Percentiles rank a stretch among this genome's conserved stretches.
Evolutionary conservation across 2,329 filamentous ascomycete genomes (phyloP).

Genomic region (Aspergillus unguis): DNA sequence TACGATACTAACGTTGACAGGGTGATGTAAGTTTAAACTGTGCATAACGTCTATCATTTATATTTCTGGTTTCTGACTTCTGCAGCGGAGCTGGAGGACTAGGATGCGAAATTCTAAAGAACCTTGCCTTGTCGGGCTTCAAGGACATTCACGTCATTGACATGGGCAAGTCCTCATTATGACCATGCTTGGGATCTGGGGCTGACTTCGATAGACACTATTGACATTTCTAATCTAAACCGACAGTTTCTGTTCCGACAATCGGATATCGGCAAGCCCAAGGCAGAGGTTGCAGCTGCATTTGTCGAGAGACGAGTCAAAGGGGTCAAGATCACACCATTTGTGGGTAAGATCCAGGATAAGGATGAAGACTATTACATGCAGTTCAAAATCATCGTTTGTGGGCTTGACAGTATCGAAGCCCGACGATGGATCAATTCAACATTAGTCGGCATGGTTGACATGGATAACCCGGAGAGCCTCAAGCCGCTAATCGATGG

Average conservation of each 20-base stretch:
- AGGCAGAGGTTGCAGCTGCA: conserved; percentile 85
- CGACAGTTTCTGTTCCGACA: conserved; percentile 94
- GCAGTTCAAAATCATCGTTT: conserved; percentile 92
- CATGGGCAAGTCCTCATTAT: conserved; percentile 65
- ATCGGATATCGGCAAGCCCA: conserved; percentile 85
- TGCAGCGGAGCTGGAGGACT: conserved; percentile 83
- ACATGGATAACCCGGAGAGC: conserved; percentile 74
- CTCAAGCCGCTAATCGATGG: conserved; percentile 95
- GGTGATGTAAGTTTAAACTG: conserved; percentile 47
- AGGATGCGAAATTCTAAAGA: conserved; percentile 95
- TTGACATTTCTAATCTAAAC: conserved; percentile 97
- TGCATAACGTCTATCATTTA: background rate
- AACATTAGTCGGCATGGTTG: conserved; percentile 85
- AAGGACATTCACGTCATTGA: conserved; percentile 98
- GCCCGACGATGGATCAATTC: conserved; percentile 98
- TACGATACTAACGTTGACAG: conserved; percentile 36
- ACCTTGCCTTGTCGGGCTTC: conserved; percentile 91
- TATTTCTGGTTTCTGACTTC: conserved; percentile 26
- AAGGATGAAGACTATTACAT: conserved; percentile 96
- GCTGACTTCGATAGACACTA: conserved; percentile 67
- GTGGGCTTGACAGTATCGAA: conserved; percentile 94
- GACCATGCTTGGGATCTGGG: background rate
- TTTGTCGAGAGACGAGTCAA: conserved; percentile 89
- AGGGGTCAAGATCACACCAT: conserved; percentile 87
- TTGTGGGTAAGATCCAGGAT: conserved; percentile 94